A percentile compares a stretch with the other conserved stretches of the same genome.
These are phyloP conservation scores for Exserohilum turcica DNA, from an alignment of 2,329 filamentous ascomycete genomes.

Conservation along the genomic window DNA sequence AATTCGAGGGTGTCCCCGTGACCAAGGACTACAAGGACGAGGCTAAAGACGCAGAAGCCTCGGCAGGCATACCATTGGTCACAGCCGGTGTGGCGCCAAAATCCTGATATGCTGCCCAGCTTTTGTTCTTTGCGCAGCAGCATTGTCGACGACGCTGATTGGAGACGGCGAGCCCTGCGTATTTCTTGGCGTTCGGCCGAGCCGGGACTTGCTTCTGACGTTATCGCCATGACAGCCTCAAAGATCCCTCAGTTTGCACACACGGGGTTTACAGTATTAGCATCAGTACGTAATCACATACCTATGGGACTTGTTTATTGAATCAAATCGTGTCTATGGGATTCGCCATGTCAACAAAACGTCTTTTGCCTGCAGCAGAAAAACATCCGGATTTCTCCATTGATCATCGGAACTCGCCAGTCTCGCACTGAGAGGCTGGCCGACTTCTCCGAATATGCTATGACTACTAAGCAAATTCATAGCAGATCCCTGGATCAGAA, in stretches of 20 bases:
- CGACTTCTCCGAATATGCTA: constrained; percentile 30
- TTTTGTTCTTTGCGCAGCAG: constrained; percentile 5
- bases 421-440: constrained; percentile 25
- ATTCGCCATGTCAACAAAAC: constrained; percentile 3
- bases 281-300: neutral
- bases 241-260: neutral
- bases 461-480: constrained; percentile 24
- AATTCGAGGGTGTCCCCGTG: constrained; percentile 45
- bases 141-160: neutral
- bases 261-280: neutral
- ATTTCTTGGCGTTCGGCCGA: constrained; percentile 16
- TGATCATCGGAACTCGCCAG: constrained; percentile 15
- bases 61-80: constrained; percentile 26
- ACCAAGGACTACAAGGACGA: constrained; percentile 29
- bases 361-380: neutral
- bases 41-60: constrained; percentile 30
- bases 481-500: constrained; percentile 23
- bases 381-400: constrained; percentile 14
- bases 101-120: constrained; percentile 30
- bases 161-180: neutral
- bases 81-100: constrained; percentile 25
- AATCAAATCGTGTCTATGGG: neutral
- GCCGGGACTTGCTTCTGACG: neutral
- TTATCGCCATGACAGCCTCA: neutral
- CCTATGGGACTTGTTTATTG: neutral